phyloP scores from a whole-genome alignment of 257 asterid genomes.

The Dorcoceras hygrometricum region DNA sequence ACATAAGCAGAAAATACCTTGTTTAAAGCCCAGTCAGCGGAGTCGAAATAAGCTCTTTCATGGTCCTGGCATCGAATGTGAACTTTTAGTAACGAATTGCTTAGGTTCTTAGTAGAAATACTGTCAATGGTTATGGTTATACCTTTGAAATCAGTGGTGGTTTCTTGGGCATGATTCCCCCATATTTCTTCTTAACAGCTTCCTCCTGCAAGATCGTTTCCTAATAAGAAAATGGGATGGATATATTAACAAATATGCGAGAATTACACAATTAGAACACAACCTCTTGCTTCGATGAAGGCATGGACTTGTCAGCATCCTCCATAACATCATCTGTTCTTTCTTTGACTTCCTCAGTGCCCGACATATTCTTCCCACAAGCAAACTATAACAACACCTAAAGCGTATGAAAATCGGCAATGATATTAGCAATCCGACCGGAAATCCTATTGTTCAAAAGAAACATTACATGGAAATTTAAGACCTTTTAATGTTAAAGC shows the following conservation, averaged over 20 bases:
- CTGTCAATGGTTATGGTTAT: conserved; percentile 7
- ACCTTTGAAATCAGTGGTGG: conserved; percentile 97
- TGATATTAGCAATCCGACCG: conserved; percentile 10
- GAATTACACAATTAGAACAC: conserved; percentile 24
- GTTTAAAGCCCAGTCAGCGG: conserved; percentile 99
- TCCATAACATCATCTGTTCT: conserved; percentile 52
- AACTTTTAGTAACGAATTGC: conserved; percentile 11
- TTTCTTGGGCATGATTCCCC: conserved; percentile 90
- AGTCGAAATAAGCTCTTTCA: conserved; percentile 97
- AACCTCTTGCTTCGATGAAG: conserved; percentile 75
- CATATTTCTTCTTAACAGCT: conserved; percentile 82
- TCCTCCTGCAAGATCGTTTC: conserved; percentile 49
- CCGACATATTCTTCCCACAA: conserved; percentile 56
- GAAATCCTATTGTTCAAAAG: background rate
- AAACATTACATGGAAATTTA: background rate
- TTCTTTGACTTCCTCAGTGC: conserved; percentile 63
- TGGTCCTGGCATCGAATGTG: conserved; percentile 63
- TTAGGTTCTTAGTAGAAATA: background rate
- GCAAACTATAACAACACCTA: conserved; percentile 34
- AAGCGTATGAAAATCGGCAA: conserved; percentile 12
- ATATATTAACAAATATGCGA: conserved; percentile 4
- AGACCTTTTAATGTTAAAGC: background rate
- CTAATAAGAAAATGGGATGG: conserved; percentile 6
- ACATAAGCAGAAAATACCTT: conserved; percentile 53
- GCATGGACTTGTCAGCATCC: conserved; percentile 55